Percentiles rank a stretch among this genome's conserved stretches.
Evolutionary conservation across 2,329 filamentous ascomycete species (phyloP).

Genomic region (Fusarium euwallaceae): DNA sequence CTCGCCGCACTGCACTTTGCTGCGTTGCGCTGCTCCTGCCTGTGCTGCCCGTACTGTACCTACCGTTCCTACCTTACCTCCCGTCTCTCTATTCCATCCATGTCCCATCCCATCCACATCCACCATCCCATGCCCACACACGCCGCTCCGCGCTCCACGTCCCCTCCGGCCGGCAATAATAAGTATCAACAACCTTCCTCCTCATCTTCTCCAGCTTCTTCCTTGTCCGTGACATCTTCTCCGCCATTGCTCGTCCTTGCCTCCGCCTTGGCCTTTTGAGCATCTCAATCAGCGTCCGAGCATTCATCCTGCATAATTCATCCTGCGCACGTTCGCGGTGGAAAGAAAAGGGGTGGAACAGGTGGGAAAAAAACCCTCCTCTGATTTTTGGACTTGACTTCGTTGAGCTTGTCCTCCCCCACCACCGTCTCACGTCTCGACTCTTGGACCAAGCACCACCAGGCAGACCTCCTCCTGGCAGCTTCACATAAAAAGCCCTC

Average conservation of each 20-base stretch:
- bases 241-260: slow-evolving; percentile 16
- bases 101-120: slow-evolving; percentile 19
- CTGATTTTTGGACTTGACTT: slow-evolving; percentile 28
- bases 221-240: slow-evolving; percentile 38
- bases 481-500: slow-evolving; percentile 5
- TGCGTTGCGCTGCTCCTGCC: slow-evolving; percentile 5
- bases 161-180: slow-evolving; percentile 47
- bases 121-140: slow-evolving; percentile 7
- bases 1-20: slow-evolving; percentile 5
- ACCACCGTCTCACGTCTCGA: slow-evolving; percentile 25
- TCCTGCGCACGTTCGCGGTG: slow-evolving; percentile 7
- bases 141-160: slow-evolving; percentile 43
- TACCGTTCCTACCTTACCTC: neutral
- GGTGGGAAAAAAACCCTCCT: slow-evolving; percentile 37
- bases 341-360: slow-evolving; percentile 5
- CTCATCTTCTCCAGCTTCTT: slow-evolving; percentile 41
- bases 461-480: slow-evolving; percentile 7
- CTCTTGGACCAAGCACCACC: slow-evolving; percentile 20
- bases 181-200: slow-evolving; percentile 50
- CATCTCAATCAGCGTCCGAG: slow-evolving; percentile 1
- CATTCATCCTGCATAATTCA: neutral
- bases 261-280: slow-evolving; percentile 8
- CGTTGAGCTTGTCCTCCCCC: slow-evolving; percentile 28
- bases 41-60: neutral
- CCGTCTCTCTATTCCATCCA: slow-evolving; percentile 30